Percentiles rank a stretch among this genome's conserved stretches.
Conservation (phyloP, 2,329 filamentous ascomycete species). For the Aspergillus ochraceus region DNA sequence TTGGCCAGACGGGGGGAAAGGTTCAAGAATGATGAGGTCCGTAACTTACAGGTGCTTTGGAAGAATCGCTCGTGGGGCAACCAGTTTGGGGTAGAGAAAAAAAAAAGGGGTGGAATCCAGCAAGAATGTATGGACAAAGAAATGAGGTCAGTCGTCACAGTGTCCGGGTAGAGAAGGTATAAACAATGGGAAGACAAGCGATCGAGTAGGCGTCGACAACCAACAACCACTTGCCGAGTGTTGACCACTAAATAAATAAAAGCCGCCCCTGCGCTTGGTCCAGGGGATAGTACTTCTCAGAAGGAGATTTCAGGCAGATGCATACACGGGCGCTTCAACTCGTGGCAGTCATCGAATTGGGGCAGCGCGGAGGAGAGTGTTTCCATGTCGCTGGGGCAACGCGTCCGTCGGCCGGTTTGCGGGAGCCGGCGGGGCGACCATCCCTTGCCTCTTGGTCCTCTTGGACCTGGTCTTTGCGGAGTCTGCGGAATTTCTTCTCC, state of each 20-base stretch:
- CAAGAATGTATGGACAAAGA: neutral
- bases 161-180: neutral
- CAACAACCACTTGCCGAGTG: neutral
- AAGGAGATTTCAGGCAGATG: neutral
- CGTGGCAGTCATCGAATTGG: conserved; percentile 1
- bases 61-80: neutral
- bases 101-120: neutral
- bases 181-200: neutral
- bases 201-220: neutral
- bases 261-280: neutral
- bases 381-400: conserved; percentile 3
- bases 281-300: neutral
- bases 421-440: neutral
- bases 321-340: neutral
- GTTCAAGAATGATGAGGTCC: conserved; percentile 1
- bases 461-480: neutral
- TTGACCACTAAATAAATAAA: neutral
- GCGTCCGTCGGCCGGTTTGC: neutral
- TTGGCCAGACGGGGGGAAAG: neutral
- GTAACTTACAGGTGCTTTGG: neutral
- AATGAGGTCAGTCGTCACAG: neutral
- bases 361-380: neutral
- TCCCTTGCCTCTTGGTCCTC: neutral
- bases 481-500: neutral
- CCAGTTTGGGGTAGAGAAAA: neutral